phyloP scores from a whole-genome alignment of 257 asterid species.

The Nicotiana undulata region DNA sequence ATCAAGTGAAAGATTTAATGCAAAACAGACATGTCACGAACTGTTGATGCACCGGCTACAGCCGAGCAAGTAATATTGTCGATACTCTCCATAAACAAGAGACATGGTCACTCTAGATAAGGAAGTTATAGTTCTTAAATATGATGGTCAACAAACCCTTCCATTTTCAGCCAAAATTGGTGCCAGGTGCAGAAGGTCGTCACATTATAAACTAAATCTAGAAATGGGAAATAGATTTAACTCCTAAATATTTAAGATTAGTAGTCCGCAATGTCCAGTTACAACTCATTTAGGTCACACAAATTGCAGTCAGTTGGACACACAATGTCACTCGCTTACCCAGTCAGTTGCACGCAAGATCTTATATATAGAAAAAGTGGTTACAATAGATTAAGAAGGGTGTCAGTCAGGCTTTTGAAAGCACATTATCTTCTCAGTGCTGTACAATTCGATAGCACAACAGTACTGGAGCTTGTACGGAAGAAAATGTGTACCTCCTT shows the following conservation, averaged over 20 bases:
- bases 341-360: neutral
- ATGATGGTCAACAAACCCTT: neutral
- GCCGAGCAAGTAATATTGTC: neutral
- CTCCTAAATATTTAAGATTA: neutral
- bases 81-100: neutral
- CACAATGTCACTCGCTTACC: neutral
- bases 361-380: neutral
- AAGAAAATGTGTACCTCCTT: conserved; percentile 28
- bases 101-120: neutral
- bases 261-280: neutral
- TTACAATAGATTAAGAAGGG: neutral
- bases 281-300: neutral
- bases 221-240: neutral
- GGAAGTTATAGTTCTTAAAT: neutral
- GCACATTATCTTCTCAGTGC: conserved; percentile 35
- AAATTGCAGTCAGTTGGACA: neutral
- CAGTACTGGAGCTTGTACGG: conserved; percentile 23
- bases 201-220: neutral
- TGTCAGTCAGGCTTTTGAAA: conserved; percentile 10
- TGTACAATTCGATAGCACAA: conserved; percentile 39
- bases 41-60: neutral
- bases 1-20: neutral
- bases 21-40: neutral
- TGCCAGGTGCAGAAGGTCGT: neutral
- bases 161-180: neutral